Evolutionary conservation across 495 filamentous ascomycete species (phyloP).

Genomic region (Aspergillus incahuasiensis): DNA sequence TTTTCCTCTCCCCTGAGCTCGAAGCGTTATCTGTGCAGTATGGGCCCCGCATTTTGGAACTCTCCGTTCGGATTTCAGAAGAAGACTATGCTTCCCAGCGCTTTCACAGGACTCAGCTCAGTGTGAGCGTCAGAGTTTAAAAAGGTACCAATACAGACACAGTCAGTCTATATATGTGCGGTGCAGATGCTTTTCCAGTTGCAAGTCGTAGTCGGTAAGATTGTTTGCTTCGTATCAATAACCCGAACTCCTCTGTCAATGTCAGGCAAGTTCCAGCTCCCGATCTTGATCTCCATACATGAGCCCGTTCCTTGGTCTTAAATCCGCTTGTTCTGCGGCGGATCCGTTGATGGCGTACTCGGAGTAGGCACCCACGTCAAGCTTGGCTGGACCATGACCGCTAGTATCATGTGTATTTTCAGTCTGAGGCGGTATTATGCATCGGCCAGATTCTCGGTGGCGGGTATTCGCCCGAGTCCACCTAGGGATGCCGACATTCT

Average conservation of each 20-base stretch:
- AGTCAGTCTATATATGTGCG: too few species aligned
- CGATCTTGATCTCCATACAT: not conserved
- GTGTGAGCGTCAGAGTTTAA: not conserved
- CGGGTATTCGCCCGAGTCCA: not conserved
- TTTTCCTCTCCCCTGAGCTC: slow-evolving; percentile 1
- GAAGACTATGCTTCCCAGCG: not conserved
- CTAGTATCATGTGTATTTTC: not conserved
- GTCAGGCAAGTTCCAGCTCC: not conserved
- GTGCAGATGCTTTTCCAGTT: too few species aligned
- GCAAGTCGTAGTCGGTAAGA: too few species aligned
- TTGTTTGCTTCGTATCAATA: too few species aligned
- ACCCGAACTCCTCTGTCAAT: not conserved
- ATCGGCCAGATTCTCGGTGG: not conserved
- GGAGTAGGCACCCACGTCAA: not conserved
- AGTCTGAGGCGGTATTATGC: not conserved
- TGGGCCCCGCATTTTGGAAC: slow-evolving; percentile 1
- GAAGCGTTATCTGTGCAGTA: not conserved
- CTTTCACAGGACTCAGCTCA: not conserved
- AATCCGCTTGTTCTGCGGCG: not conserved
- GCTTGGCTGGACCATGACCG: not conserved
- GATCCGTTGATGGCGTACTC: slow-evolving; percentile 6
- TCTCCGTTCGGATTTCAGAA: not conserved
- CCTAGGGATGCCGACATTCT: not conserved
- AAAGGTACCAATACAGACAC: not conserved
- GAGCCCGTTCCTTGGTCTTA: not conserved